Base-by-base conservation (phyloP, 345 rosid genomes). In the Gossypium thurberi region DNA sequence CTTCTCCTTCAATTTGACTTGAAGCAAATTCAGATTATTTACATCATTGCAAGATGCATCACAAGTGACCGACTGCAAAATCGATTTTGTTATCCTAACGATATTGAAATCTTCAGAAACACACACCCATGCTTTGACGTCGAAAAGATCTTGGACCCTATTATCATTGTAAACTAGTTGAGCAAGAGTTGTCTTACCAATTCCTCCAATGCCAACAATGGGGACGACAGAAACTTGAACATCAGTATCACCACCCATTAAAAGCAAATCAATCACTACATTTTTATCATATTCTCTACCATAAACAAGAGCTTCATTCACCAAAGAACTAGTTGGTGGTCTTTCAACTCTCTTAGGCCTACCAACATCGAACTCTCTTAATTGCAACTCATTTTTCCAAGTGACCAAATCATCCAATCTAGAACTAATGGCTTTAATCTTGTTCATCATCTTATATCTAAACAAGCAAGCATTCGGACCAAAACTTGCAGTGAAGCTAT, bases 271-370 rank as follows among this genome's bases (percentile, higher is more conserved):
- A 21, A 75, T 3, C 11, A 72, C 62, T 28, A 44, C 52, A 52
- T 70, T 73, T 37, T 37, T 77, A 42, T 69, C 85, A 9, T 48
- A 42, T 13, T 78, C 81, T 61, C 84, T 70, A 0, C 86, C 84
- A 64, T 25, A 73, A 33, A 85, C 64, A 17, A 40, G 18, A 14
- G 63, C 1, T n/a, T 75, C 76, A 67, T 67, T 67, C 8, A 8
- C 65, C 46, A 81, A 56, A 12, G 72, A 72, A 18, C 70, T 63
- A 23, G 69, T 57, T 0, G 72, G 71, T 11, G 26, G 15, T n/a
- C 52, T 70, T 58, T 60, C 43, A 46, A 17, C 42, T 56, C 9
- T 37, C 46, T 3, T 14, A 15, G 65, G 65, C 43, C 65, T 60
- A 26, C 13, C 51, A 28, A 17, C 42, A 23, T 57, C 44, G 26